These are phyloP conservation scores for Scheffersomyces lignicola DNA, from an alignment of 1,139 yeast genomes.

Conservation along the genomic window DNA sequence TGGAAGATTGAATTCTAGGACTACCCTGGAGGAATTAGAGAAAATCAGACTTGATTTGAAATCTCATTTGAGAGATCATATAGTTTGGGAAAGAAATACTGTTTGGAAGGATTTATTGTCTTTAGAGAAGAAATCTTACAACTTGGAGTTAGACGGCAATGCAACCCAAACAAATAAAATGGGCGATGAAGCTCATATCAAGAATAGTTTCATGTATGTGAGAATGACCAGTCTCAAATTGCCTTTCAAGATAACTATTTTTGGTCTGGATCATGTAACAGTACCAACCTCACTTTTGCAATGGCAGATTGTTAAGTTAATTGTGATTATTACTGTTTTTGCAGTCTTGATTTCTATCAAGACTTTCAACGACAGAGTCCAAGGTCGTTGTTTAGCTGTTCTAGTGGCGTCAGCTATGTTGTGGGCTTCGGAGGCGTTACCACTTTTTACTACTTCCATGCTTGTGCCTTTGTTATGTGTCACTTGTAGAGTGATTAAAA, in stretches of 20 bases:
- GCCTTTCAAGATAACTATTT: slow-evolving; percentile 17
- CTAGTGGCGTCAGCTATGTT: slow-evolving; percentile 74
- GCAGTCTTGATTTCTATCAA: slow-evolving; percentile 51
- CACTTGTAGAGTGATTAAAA: slow-evolving; percentile 65
- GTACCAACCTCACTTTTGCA: slow-evolving; percentile 33
- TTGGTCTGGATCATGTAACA: slow-evolving; percentile 18
- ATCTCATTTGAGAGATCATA: slow-evolving; percentile 82
- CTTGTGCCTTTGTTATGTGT: slow-evolving; percentile 80
- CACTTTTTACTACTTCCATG: slow-evolving; percentile 81
- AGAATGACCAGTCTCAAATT: slow-evolving; percentile 23
- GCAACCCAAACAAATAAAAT: slow-evolving; percentile 27
- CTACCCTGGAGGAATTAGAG: slow-evolving; percentile 37
- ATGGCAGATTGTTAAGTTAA: slow-evolving; percentile 44
- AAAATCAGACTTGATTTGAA: slow-evolving; percentile 67
- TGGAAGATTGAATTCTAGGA: slow-evolving; percentile 30
- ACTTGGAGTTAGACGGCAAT: slow-evolving; percentile 30
- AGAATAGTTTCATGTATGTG: slow-evolving; percentile 24
- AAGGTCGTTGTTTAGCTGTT: slow-evolving; percentile 76
- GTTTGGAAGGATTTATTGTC: slow-evolving; percentile 97
- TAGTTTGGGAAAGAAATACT: slow-evolving; percentile 94
- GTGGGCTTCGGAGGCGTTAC: slow-evolving; percentile 95
- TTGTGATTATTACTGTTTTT: slow-evolving; percentile 44
- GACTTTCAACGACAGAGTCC: slow-evolving; percentile 69
- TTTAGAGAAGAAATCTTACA: slow-evolving; percentile 61
- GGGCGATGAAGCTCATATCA: slow-evolving; percentile 31